Conservation (phyloP, 306 rosid species). For the Coriaria nepalensis region DNA sequence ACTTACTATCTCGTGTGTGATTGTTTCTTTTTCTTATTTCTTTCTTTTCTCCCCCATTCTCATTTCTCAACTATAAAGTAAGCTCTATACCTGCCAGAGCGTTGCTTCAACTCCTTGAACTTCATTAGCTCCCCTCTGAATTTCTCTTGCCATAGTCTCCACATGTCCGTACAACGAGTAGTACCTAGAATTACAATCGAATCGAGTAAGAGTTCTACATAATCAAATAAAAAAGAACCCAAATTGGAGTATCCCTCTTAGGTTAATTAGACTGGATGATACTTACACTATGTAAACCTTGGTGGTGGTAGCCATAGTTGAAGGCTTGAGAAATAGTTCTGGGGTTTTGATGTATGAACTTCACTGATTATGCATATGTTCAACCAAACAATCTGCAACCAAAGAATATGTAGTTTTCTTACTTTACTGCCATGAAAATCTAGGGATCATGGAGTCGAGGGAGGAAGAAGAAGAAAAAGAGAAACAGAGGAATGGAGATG, state of each 20-base stretch:
- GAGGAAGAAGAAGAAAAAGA: no score
- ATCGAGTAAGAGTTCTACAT: no score
- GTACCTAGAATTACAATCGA: constrained; percentile 26
- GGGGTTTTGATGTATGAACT: constrained; percentile 11
- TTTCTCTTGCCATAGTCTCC: constrained; percentile 73
- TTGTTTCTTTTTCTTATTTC: constrained; percentile 3
- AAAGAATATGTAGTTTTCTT: no score
- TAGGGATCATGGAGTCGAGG: no score
- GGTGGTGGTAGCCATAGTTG: constrained; percentile 52
- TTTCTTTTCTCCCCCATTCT: constrained; percentile 1
- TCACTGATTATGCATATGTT: no score
- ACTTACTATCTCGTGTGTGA: background rate
- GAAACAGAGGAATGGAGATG: no score
- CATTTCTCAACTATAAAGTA: background rate
- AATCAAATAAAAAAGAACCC: no score
- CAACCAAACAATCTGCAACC: no score
- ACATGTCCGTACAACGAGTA: constrained; percentile 87
- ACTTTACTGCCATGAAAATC: no score
- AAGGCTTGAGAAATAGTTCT: constrained; percentile 10
- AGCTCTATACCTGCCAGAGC: constrained; percentile 61
- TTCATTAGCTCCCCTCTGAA: constrained; percentile 64
- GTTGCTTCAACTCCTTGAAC: constrained; percentile 84
- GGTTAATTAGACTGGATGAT: constrained; percentile 2
- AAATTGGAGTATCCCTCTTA: no score
- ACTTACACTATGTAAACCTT: constrained; percentile 71